Conservation (phyloP, 2,329 filamentous ascomycete species). For the Diaporthe sp. region DNA sequence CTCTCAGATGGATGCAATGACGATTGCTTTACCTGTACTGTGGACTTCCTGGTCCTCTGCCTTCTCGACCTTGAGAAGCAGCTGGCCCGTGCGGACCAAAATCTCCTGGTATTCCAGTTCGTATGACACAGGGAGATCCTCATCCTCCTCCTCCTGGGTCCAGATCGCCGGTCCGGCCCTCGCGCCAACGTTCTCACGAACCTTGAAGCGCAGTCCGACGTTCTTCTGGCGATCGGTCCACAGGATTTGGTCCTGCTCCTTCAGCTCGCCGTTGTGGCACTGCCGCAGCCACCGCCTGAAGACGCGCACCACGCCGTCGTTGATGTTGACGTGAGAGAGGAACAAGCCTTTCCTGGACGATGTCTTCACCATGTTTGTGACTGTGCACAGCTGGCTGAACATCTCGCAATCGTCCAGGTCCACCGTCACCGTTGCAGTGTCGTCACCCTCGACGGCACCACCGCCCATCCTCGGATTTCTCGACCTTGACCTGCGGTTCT, state of each 20-base stretch:
- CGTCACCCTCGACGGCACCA: constrained; percentile 46
- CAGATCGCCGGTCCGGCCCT: constrained; percentile 47
- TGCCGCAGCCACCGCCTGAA: constrained; percentile 79
- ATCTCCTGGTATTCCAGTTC: constrained; percentile 80
- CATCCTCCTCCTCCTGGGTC: constrained; percentile 53
- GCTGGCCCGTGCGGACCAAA: constrained; percentile 71
- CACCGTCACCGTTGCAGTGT: constrained; percentile 69
- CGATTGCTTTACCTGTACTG: constrained; percentile 74
- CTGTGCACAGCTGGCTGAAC: constrained; percentile 80
- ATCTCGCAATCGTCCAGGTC: constrained; percentile 77
- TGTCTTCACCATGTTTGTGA: constrained; percentile 76
- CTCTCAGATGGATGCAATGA: constrained; percentile 65
- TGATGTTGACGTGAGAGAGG: constrained; percentile 73
- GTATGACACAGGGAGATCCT: constrained; percentile 78
- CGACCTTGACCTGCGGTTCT: constrained; percentile 56
- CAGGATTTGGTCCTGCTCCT: constrained; percentile 60
- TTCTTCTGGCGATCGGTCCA: constrained; percentile 76
- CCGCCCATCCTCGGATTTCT: constrained; percentile 49
- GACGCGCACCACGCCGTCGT: constrained; percentile 77
- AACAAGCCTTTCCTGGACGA: constrained; percentile 73
- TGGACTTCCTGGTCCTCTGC: constrained; percentile 71
- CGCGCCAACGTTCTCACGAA: constrained; percentile 69
- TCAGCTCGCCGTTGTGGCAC: constrained; percentile 57
- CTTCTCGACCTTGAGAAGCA: constrained; percentile 75
- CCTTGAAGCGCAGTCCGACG: constrained; percentile 77